Conservation (phyloP, 208 protist genomes). For the Angomonas deanei region DNA sequence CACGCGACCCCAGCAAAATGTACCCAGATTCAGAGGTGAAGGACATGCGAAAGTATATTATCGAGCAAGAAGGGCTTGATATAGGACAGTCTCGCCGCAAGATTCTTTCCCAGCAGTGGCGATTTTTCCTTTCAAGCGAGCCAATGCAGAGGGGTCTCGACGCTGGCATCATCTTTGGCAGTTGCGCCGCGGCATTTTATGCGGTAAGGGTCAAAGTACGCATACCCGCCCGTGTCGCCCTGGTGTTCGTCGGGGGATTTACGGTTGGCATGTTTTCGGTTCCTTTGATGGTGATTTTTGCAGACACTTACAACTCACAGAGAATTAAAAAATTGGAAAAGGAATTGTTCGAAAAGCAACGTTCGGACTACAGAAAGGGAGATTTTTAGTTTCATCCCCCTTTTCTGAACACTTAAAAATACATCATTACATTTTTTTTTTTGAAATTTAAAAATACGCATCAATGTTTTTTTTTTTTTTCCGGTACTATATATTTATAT, state of each 20-base stretch:
- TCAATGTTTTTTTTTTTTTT: slow-evolving; percentile 1
- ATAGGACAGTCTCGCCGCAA: slow-evolving; percentile 52
- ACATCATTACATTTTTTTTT: background rate
- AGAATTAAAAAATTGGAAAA: slow-evolving; percentile 69
- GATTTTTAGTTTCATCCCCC: background rate
- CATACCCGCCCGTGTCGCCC: slow-evolving; percentile 50
- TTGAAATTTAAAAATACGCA: background rate
- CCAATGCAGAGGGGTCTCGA: slow-evolving; percentile 80
- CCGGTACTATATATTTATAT: background rate
- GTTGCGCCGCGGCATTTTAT: slow-evolving; percentile 57
- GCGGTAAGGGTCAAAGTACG: slow-evolving; percentile 52
- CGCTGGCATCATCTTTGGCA: slow-evolving; percentile 73
- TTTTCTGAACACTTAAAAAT: background rate
- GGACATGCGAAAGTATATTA: slow-evolving; percentile 77
- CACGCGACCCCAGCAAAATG: slow-evolving; percentile 49
- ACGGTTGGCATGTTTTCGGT: slow-evolving; percentile 57
- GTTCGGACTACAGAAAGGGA: slow-evolving; percentile 26
- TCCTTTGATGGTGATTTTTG: slow-evolving; percentile 54
- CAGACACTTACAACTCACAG: slow-evolving; percentile 62
- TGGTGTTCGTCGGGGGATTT: slow-evolving; percentile 69
- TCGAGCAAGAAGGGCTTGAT: slow-evolving; percentile 76
- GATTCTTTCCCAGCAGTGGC: slow-evolving; percentile 74
- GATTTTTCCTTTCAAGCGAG: slow-evolving; percentile 80
- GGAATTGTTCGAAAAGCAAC: slow-evolving; percentile 71
- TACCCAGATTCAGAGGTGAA: slow-evolving; percentile 71